A percentile compares a stretch with the other conserved stretches of the same genome.
phyloP scores from a whole-genome alignment of 768 basidiomycete species.

The Mycena filopes region DNA sequence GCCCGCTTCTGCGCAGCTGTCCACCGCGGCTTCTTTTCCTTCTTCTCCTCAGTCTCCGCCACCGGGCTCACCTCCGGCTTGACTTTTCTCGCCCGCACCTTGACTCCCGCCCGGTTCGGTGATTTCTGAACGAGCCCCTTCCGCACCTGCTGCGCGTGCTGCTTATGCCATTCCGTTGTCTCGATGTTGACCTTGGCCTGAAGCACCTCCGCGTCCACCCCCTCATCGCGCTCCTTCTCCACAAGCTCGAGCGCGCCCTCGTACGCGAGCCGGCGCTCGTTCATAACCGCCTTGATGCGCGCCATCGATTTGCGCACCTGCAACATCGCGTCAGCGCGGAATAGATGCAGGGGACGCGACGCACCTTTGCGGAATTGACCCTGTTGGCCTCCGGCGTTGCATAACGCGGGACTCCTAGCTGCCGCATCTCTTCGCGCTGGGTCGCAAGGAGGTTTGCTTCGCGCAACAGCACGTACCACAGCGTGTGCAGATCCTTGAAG shows the following conservation, averaged over 20 bases:
- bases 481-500: constrained; percentile 91
- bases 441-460: constrained; percentile 93
- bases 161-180: constrained; percentile 34
- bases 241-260: constrained; percentile 69
- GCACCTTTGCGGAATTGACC: constrained; percentile 57
- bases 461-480: constrained; percentile 92
- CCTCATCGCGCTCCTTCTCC: constrained; percentile 41
- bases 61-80: background rate
- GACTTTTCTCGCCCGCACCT: constrained; percentile 4
- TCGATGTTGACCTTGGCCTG: constrained; percentile 39
- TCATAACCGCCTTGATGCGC: constrained; percentile 92
- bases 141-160: constrained; percentile 25
- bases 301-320: constrained; percentile 96
- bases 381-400: constrained; percentile 3
- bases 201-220: constrained; percentile 40
- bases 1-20: constrained; percentile 33
- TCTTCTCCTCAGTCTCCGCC: background rate
- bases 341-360: background rate
- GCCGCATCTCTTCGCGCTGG: constrained; percentile 81
- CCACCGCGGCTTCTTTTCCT: constrained; percentile 27
- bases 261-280: constrained; percentile 89
- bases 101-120: constrained; percentile 17
- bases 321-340: constrained; percentile 15
- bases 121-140: background rate
- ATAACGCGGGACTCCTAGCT: constrained; percentile 57